phyloP scores from a whole-genome alignment of 2,329 filamentous ascomycete species.

The Xylariaceae sp. region DNA sequence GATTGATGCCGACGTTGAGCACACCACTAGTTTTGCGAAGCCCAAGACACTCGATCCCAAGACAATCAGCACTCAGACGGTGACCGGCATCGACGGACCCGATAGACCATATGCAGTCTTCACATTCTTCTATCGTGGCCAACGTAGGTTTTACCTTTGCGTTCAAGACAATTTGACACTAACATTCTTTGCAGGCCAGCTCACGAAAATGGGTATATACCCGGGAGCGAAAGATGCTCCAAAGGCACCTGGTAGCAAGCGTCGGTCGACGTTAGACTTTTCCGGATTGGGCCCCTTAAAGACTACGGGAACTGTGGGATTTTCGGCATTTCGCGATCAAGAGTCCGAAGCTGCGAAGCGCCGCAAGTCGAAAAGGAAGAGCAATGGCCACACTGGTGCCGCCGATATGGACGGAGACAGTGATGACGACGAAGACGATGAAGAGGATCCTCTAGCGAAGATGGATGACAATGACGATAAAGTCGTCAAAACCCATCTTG shows the following conservation, averaged over 20 bases:
- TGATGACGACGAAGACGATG: constrained; percentile 65
- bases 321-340: constrained; percentile 79
- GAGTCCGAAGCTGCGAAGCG: constrained; percentile 53
- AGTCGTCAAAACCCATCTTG: constrained; percentile 55
- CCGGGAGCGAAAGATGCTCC: constrained; percentile 62
- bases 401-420: constrained; percentile 66
- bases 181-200: constrained; percentile 61
- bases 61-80: constrained; percentile 96
- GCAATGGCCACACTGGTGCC: constrained; percentile 49
- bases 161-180: neutral
- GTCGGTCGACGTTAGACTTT: constrained; percentile 81
- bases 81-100: constrained; percentile 95
- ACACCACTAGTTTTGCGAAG: constrained; percentile 96
- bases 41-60: constrained; percentile 94
- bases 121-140: constrained; percentile 95
- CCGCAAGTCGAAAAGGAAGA: constrained; percentile 59
- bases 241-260: constrained; percentile 60
- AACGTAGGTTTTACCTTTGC: constrained; percentile 60
- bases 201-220: constrained; percentile 93
- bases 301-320: constrained; percentile 81
- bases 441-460: constrained; percentile 59
- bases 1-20: constrained; percentile 81
- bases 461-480: constrained; percentile 63
- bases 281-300: constrained; percentile 80
- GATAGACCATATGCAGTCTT: constrained; percentile 96